Base-by-base conservation (phyloP, 805 yeast genomes). In the Cyberlindnera misumaiensis region DNA sequence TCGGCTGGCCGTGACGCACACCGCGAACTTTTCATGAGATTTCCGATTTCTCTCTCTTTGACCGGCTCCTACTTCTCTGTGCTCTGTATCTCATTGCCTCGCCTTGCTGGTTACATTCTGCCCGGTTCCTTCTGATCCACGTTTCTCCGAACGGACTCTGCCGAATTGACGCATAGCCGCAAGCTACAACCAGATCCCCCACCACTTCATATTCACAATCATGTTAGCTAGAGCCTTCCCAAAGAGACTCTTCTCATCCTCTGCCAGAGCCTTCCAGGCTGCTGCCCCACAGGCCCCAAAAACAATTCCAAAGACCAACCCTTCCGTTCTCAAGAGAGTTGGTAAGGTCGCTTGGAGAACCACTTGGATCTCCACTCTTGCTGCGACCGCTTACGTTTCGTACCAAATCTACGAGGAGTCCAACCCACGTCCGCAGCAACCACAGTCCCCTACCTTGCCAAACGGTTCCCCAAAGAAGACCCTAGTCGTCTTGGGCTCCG, bases 401-500 rank as follows among this genome's bases (percentile, higher is more conserved):
- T 86, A 77, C 60, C 67, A 73, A 44, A 71, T 82, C 38, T 79
- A 79, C 57, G 64, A 65, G 31, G 90, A 83, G 61, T 63, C 74
- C 6, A 67, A 71, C 48, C 89, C 89, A 5, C 64, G 68, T 26
- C 63, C 68, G 13, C 88, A 82, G 56, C 49, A 63, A 35, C 78
- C 80, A 37, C 87, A 81, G 55, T 64, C 75, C n/a, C 68, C 75
- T 10, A 60, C 66, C 13, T 68, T 74, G 45, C 65, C 70, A 34
- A 68, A 68, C 46, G 71, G 71, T 31, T 53, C 62, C 29, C 64
- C 62, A 35, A 62, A 64, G 45, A 66, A 66, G 53, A 66, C 67
- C 15, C 38, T 68, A 42, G 93, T 90, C 38, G 80, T 73, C 63
- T 75, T 76, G 57, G 94, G 94, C 45, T 79, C 95, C 16, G 97